Base-by-base conservation (phyloP, 2,329 filamentous ascomycete species). In the Ophiostoma ulmi region DNA sequence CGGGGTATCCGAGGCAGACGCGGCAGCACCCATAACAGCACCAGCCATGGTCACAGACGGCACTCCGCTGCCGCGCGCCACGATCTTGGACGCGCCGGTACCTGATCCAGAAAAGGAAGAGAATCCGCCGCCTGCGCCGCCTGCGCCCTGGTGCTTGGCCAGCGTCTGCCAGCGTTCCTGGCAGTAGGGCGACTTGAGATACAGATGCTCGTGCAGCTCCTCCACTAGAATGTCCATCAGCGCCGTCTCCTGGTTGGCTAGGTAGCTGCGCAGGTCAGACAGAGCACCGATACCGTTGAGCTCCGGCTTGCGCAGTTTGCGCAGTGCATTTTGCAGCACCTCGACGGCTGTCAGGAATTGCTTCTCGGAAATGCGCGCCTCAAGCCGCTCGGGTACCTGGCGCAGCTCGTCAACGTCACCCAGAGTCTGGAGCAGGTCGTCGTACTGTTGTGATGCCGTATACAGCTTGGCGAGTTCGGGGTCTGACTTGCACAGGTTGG, bases 181-280 rank as follows among this genome's bases (percentile, higher is more conserved):
- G 77, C 94, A 98, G 78, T 99, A 99, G 0, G 94, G 95, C 3
- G 94, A 98, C 78, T 98, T 98, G 55, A 99, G 87, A 78, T 99
- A 99, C 4, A 99, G 85, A 80, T 99, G 95, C 78, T 97, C 95
- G 78, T 99, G 95, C 44, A 99, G 84, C 79, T 99, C 95, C 78
- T 99, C 95, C n/a, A 98, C 89, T 70, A 99, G 79, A 69, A 98
- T 98, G 77, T 99, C 95, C 77, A 94, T 94, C 73, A 99, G 82
- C 0, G 92, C 88, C 38, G 90, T 91, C 81, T 99, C 95, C 78
- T 99, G 96, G 77, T 97, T 98, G 72, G 89, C 89, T 71, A 99
- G 88, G 77, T 98, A 98, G 76, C 89, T 89, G 71, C 93, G 88
- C 74, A 99, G 81, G 75, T 99, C 95, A 71, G 87, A 89, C 75